Evolutionary conservation across 2,329 filamentous ascomycete species (phyloP).

Genomic region (Trematosphaeria pertusa): DNA sequence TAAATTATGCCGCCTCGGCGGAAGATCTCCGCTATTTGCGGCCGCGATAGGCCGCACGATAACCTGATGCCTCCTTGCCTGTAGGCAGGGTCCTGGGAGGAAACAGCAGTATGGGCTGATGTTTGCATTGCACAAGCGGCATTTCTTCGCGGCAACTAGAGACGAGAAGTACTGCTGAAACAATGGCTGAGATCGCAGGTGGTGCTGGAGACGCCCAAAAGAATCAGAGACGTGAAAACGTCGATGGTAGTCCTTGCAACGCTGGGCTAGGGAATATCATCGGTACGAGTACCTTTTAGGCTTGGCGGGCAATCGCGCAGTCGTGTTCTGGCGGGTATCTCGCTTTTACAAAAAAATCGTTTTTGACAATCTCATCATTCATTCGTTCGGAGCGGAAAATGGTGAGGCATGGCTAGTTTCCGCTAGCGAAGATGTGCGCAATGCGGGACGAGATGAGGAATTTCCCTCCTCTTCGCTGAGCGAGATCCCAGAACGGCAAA

Average conservation of each 20-base stretch:
- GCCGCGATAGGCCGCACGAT: constrained; percentile 15
- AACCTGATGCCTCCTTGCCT: constrained; percentile 20
- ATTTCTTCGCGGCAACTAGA: constrained; percentile 24
- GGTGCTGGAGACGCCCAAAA: background rate
- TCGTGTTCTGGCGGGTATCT: constrained; percentile 24
- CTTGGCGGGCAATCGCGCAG: no score
- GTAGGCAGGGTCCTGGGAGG: no score
- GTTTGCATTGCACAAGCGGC: constrained; percentile 24
- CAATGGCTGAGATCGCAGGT: constrained; percentile 10
- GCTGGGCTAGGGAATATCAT: no score
- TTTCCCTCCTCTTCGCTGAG: constrained; percentile 2
- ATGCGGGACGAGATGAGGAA: constrained; percentile 1
- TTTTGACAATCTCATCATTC: background rate
- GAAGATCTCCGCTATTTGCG: constrained; percentile 28
- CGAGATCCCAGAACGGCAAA: background rate
- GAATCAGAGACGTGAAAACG: background rate
- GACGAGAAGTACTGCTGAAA: constrained; percentile 17
- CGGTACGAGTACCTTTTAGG: background rate
- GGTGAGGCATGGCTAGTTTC: constrained; percentile 18
- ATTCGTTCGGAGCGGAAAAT: background rate
- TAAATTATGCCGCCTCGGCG: constrained; percentile 28
- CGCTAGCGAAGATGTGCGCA: constrained; percentile 12
- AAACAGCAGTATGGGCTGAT: constrained; percentile 26
- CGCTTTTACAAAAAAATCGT: constrained; percentile 10
- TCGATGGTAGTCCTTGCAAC: no score